Evolutionary conservation across 2,329 filamentous ascomycete genomes (phyloP).

Genomic region (Setomelanomma holmii): DNA sequence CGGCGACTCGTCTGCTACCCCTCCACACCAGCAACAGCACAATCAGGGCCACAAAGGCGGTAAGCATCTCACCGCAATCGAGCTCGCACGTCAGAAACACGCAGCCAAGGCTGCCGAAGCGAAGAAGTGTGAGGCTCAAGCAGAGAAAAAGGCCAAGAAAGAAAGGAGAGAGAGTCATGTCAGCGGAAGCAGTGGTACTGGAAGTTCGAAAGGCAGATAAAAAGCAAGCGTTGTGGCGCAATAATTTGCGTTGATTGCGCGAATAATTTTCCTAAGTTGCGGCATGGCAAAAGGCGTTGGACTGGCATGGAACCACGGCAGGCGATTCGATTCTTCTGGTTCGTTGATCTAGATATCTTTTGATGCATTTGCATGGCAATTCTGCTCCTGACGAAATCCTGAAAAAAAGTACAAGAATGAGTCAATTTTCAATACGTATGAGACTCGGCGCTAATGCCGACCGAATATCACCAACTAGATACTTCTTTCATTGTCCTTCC

Average conservation of each 20-base stretch:
- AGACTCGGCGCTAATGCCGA: constrained; percentile 15
- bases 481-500: constrained; percentile 1
- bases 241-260: constrained; percentile 18
- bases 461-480: neutral
- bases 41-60: constrained; percentile 26
- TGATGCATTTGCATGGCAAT: constrained; percentile 15
- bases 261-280: constrained; percentile 12
- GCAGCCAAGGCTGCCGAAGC: constrained; percentile 52
- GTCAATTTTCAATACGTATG: constrained; percentile 12
- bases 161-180: constrained; percentile 23
- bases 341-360: constrained; percentile 43
- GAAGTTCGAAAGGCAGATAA: constrained; percentile 30
- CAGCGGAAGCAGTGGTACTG: constrained; percentile 12
- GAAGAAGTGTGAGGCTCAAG: constrained; percentile 39
- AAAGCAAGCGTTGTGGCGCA: constrained; percentile 34
- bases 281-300: constrained; percentile 34
- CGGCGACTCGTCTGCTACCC: constrained; percentile 25
- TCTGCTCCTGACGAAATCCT: constrained; percentile 4
- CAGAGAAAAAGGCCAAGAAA: constrained; percentile 34
- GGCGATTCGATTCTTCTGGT: constrained; percentile 18
- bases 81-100: constrained; percentile 65
- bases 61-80: constrained; percentile 52
- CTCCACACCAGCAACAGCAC: constrained; percentile 4
- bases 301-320: neutral
- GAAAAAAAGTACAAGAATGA: constrained; percentile 16